Evolutionary conservation across 1,139 yeast genomes (phyloP).

Genomic region (Yamadazyma songkhlaensis): DNA sequence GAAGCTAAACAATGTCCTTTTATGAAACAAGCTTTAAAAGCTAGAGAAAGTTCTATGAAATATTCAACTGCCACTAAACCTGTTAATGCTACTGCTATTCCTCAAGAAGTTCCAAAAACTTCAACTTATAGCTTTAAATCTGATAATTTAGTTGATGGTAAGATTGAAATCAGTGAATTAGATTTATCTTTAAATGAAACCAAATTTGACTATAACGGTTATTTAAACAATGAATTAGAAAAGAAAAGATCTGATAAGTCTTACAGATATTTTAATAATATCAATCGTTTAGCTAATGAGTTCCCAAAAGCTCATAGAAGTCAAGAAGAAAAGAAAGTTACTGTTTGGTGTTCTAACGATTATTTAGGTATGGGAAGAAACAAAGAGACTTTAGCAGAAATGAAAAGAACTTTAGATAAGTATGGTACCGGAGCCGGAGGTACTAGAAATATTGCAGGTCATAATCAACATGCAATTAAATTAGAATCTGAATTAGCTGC

Average conservation of each 20-base stretch:
- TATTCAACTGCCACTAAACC: constrained; percentile 61
- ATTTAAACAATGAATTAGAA: constrained; percentile 59
- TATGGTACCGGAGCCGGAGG: constrained; percentile 99
- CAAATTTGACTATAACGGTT: constrained; percentile 63
- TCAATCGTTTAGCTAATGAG: constrained; percentile 90
- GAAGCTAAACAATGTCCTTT: constrained; percentile 84
- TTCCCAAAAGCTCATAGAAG: constrained; percentile 91
- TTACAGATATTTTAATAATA: constrained; percentile 93
- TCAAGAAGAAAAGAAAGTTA: constrained; percentile 74
- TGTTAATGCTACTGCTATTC: constrained; percentile 46
- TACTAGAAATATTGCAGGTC: constrained; percentile 98
- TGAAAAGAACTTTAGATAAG: constrained; percentile 78
- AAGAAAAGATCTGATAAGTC: constrained; percentile 85
- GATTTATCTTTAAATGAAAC: constrained; percentile 34
- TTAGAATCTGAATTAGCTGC: constrained; percentile 87
- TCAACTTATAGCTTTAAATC: constrained; percentile 31
- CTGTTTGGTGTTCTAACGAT: constrained; percentile 99
- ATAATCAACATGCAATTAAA: constrained; percentile 80
- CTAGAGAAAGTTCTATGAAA: constrained; percentile 31
- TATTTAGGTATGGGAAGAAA: constrained; percentile 93
- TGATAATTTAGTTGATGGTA: constrained; percentile 24
- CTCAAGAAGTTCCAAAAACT: constrained; percentile 38
- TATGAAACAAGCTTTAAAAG: constrained; percentile 72
- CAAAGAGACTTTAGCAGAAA: constrained; percentile 64
- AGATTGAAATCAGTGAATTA: constrained; percentile 21